Evolutionary conservation across 2,329 filamentous ascomycete genomes (phyloP).

Genomic region (Pseudogymnoascus sp.): DNA sequence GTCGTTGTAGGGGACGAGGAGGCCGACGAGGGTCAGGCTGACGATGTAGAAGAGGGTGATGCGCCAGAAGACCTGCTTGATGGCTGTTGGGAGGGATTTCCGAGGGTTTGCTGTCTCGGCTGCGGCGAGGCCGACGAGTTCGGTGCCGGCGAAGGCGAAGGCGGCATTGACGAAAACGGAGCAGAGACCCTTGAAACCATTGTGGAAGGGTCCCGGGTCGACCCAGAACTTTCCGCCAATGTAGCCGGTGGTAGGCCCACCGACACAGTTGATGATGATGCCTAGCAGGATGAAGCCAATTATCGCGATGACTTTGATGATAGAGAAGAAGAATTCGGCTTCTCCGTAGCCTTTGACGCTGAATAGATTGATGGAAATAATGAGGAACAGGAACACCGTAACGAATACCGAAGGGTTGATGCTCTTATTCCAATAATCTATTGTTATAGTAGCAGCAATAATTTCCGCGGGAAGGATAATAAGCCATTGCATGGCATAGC

Average conservation of each 20-base stretch:
- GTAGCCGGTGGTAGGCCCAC: conserved; percentile 63
- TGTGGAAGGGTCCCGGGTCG: conserved; percentile 73
- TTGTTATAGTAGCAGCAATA: conserved; percentile 76
- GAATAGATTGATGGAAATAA: conserved; percentile 77
- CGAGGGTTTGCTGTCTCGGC: conserved; percentile 72
- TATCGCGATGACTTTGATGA: conserved; percentile 35
- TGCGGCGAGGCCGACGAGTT: conserved; percentile 67
- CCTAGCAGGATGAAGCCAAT: conserved; percentile 74
- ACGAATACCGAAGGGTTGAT: conserved; percentile 70
- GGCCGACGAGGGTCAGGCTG: conserved; percentile 68
- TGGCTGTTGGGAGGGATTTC: conserved; percentile 74
- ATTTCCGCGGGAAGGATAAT: conserved; percentile 77
- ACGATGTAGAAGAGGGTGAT: conserved; percentile 87
- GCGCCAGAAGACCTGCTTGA: conserved; percentile 94
- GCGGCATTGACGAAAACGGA: conserved; percentile 69
- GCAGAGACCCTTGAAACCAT: conserved; percentile 77
- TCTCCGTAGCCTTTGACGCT: conserved; percentile 85
- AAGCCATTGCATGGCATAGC: conserved; percentile 83
- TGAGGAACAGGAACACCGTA: conserved; percentile 67
- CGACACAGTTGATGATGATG: conserved; percentile 77
- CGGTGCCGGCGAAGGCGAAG: conserved; percentile 68
- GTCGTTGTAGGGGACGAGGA: conserved; percentile 71
- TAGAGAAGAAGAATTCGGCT: conserved; percentile 78
- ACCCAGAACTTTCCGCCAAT: conserved; percentile 74
- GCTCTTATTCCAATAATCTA: conserved; percentile 65